phyloP scores from a whole-genome alignment of 1,284 basidiomycete genomes.

The Sporisorium scitamineum region DNA sequence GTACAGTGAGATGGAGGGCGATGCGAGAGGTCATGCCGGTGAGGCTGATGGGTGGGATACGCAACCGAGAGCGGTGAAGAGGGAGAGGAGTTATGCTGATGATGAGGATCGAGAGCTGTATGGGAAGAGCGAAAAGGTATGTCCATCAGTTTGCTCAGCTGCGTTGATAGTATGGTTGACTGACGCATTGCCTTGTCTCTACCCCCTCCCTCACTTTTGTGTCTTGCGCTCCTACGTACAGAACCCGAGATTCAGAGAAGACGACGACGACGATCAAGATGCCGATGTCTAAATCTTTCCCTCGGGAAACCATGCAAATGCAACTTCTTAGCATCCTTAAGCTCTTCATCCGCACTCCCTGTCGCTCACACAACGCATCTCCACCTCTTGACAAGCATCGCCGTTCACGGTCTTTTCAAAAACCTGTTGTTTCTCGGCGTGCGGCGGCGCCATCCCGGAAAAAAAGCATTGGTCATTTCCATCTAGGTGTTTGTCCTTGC shows the following conservation, averaged over 20 bases:
- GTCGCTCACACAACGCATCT: no score
- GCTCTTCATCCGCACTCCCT: no score
- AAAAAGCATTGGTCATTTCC: no score
- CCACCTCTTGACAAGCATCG: no score
- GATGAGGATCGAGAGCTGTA: slow-evolving; percentile 43
- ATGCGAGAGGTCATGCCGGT: slow-evolving; percentile 26
- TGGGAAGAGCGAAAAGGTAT: slow-evolving; percentile 27
- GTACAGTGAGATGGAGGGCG: slow-evolving; percentile 49
- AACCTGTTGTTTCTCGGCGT: background rate
- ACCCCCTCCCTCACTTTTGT: no score
- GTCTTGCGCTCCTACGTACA: background rate
- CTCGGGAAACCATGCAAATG: background rate
- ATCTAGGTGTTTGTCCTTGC: no score
- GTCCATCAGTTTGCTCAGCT: no score
- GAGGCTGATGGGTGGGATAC: background rate
- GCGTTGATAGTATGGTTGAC: background rate
- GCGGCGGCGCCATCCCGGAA: no score
- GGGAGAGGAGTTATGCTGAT: slow-evolving; percentile 72
- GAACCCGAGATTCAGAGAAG: slow-evolving; percentile 69
- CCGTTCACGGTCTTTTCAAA: no score
- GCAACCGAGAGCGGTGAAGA: slow-evolving; percentile 70
- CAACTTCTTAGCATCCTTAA: background rate
- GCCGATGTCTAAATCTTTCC: slow-evolving; percentile 25
- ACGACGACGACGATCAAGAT: slow-evolving; percentile 61
- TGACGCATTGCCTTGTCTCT: background rate